Base-by-base conservation (phyloP, 441 rosid species). In the Melastoma candidum region DNA sequence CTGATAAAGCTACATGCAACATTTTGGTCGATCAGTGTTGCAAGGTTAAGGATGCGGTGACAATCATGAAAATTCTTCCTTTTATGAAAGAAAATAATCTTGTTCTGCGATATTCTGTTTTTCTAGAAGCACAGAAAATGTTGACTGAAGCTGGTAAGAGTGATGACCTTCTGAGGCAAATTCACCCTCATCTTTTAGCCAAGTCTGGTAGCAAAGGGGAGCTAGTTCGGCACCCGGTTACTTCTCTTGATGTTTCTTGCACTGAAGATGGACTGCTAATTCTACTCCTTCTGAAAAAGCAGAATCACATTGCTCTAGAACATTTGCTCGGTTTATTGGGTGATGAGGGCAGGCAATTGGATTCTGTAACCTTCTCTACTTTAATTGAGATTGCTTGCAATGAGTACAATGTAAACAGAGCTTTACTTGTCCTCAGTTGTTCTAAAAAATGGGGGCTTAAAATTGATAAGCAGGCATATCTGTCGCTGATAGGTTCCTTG, bases 1-100 rank as follows among this genome's bases (percentile, higher is more conserved):
- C 95, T 26, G 97, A 90, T 74, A 90, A 90, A 78, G 89, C 97
- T 51, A 77, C 85, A 44, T 84, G 97, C 74, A 90, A 82, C 62
- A 81, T 84, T 72, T 76, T 86, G 83, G 72, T 87, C 1, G 72
- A 68, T 68, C 84, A 71, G 68, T 83, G 89, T 59, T 82, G 89
- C 64, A 71, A 77, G 68, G 59, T 61, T 14, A 65, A 80, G 11
- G 81, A 78, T 63, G 73, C 70, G 27, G 55, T 62, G 53, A 48
- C 74, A 51, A 77, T 90, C 26, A 43, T 45, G 26, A 71, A 55
- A 53, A 69, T 86, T 59, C 92, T 90, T 71, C 54, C 49, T 6
- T 72, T 72, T 62, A 90, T 90, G 97, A 83, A 71, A 62, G 81
- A 70, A 58, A 70, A 74, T 44, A 50, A 59, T 25, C 50, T 87